These are phyloP conservation scores for Blastobotrys persicus DNA, from an alignment of 1,139 yeast species.

Conservation along the genomic window DNA sequence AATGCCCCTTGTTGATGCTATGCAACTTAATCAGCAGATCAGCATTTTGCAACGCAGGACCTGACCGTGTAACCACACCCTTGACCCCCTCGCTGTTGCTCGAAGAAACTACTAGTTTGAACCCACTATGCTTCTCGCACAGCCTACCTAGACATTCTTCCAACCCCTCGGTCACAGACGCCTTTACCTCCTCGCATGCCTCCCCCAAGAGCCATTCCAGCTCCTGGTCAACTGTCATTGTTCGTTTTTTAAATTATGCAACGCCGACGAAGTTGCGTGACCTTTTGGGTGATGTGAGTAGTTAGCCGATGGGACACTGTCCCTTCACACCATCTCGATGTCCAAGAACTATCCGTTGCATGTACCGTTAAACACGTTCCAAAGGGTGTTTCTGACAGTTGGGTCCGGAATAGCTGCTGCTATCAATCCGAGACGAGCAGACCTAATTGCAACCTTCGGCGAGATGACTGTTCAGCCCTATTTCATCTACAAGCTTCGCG, in stretches of 20 bases:
- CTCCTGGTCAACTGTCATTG: conserved; percentile 19
- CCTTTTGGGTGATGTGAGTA: background rate
- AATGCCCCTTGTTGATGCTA: conserved; percentile 19
- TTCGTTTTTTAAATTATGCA: too few species aligned
- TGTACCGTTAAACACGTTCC: conserved; percentile 66
- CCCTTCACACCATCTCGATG: conserved; percentile 5
- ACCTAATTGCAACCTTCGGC: conserved; percentile 88
- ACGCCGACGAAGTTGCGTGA: too few species aligned
- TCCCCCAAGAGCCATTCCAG: conserved; percentile 34
- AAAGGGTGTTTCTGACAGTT: conserved; percentile 59
- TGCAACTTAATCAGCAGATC: conserved; percentile 29
- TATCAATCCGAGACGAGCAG: conserved; percentile 70
- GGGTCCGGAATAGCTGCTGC: conserved; percentile 84
- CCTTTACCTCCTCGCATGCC: conserved; percentile 25
- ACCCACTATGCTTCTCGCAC: conserved; percentile 29
- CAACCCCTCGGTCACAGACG: conserved; percentile 30
- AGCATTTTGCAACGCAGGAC: conserved; percentile 28
- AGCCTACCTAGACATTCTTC: conserved; percentile 32
- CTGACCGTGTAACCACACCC: conserved; percentile 34
- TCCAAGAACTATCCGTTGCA: conserved; percentile 61
- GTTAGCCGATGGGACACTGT: background rate
- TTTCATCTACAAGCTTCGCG: conserved; percentile 60
- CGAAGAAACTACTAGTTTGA: conserved; percentile 36
- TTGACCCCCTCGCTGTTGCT: conserved; percentile 34
- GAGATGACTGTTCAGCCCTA: conserved; percentile 82